A percentile compares a stretch with the other conserved stretches of the same genome.
These are phyloP conservation scores for Solanum gracilifrons DNA, from an alignment of 257 asterid species.

Conservation along the genomic window DNA sequence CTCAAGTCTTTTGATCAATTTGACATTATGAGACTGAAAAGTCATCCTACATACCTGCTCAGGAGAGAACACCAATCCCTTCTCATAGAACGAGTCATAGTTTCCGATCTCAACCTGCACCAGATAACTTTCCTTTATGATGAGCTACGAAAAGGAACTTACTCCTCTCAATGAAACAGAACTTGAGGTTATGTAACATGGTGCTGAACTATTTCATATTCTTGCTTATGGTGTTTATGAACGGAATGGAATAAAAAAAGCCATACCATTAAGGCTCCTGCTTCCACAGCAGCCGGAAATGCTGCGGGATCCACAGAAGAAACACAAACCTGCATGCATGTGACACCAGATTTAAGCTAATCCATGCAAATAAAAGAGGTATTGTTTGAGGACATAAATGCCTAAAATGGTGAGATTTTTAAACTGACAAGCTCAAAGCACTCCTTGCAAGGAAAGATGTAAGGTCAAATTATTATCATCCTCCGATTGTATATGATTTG, in stretches of 20 bases:
- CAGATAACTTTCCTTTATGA: neutral
- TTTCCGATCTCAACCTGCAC: constrained; percentile 85
- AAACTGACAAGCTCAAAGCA: neutral
- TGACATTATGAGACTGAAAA: neutral
- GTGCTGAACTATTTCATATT: neutral
- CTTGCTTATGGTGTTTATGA: neutral
- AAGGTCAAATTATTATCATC: neutral
- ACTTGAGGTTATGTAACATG: neutral
- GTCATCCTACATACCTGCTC: constrained; percentile 42
- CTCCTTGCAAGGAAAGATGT: neutral
- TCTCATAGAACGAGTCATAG: constrained; percentile 77
- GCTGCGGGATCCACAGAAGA: constrained; percentile 83
- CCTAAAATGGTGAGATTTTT: neutral
- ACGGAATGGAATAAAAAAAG: neutral
- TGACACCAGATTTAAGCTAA: neutral
- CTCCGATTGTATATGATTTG: neutral
- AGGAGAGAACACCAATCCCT: constrained; percentile 61
- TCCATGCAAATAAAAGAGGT: neutral
- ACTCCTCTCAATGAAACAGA: neutral
- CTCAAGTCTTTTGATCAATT: neutral
- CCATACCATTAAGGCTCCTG: constrained; percentile 80
- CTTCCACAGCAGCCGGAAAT: constrained; percentile 79
- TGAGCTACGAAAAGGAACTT: neutral
- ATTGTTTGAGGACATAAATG: neutral
- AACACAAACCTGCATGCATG: constrained; percentile 60